Evolutionary conservation across 768 basidiomycete species (phyloP), one percentile per base, ranked within the genome.

Genomic region (Lentinula boryana): DNA sequence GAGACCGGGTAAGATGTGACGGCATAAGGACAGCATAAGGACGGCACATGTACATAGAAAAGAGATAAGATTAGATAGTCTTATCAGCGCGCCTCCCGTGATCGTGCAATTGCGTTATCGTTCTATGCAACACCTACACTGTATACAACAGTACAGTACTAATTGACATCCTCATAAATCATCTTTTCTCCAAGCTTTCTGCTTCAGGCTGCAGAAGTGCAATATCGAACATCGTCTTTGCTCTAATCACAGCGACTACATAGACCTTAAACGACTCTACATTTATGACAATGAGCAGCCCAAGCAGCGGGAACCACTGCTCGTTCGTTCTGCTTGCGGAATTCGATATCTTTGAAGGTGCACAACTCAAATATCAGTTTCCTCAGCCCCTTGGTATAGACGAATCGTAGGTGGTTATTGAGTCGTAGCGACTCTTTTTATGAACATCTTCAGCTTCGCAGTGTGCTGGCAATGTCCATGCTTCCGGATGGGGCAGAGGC

Each of bases 311-410:
- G 43, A 84, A 89, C 61, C 90, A 92, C 71, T 91, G 90, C 66
- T 92, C 94, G 18, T 98, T 95, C 75, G 89, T 97, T 62, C 80
- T 99, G 52, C 84, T 98, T 57, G 97, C 97, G n/a, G 97, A 98
- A 72, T 99, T 99, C 76, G 93, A 99, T 78, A 98, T 99, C 64
- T 88, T 93, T 69, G 85, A 90, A 60, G 97, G 97, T 36, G 91
- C 95, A 2, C 90, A 93, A 64, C 80, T 99, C 63, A 89, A 93
- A 44, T 95, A 97, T 72, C 94, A 98, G 74, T 98, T 96, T 69
- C 97, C 97, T 9, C 91, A 91, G 68, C 92, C 94, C 12, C 80
- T 97, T 38, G 97, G 96, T 9, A 86, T 92, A 60, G 93, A 98
- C 81, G 94, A 96, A 72, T 89, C 93, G 95, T 96, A 70, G 66